A percentile compares a stretch with the other conserved stretches of the same genome.
Conservation (phyloP, 2,329 filamentous ascomycete species). For the Alternaria angustiovoidea region DNA sequence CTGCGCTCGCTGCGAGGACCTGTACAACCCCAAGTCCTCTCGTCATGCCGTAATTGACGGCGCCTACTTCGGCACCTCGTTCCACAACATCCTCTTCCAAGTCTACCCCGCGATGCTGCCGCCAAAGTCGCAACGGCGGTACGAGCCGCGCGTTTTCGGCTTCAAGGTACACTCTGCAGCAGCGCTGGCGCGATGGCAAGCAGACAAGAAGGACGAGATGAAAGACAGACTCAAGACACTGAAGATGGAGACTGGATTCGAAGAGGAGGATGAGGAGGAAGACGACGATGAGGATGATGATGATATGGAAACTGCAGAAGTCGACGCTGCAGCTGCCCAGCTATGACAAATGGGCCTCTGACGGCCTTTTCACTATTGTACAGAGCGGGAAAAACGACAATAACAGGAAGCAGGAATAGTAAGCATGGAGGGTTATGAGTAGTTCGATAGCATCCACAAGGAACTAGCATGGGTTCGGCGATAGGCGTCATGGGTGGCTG, state of each 20-base stretch:
- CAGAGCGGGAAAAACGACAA: background rate
- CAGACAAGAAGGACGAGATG: slow-evolving; percentile 81
- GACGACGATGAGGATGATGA: slow-evolving; percentile 66
- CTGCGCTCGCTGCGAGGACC: slow-evolving; percentile 95
- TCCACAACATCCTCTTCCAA: slow-evolving; percentile 99
- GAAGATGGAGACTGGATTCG: slow-evolving; percentile 79
- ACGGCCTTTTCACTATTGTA: slow-evolving; percentile 12
- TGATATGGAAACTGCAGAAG: slow-evolving; percentile 47
- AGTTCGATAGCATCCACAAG: slow-evolving; percentile 9
- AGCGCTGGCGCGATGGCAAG: slow-evolving; percentile 90
- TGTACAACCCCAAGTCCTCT: slow-evolving; percentile 98
- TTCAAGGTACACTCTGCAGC: slow-evolving; percentile 95
- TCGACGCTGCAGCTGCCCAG: slow-evolving; percentile 36
- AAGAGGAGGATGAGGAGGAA: slow-evolving; percentile 69
- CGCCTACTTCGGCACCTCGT: slow-evolving; percentile 96
- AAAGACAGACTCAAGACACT: slow-evolving; percentile 74
- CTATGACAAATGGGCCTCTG: slow-evolving; percentile 25
- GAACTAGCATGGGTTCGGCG: slow-evolving; percentile 30
- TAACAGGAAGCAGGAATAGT: background rate
- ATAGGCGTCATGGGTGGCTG: slow-evolving; percentile 31
- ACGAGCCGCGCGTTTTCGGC: slow-evolving; percentile 89
- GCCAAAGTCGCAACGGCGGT: slow-evolving; percentile 82
- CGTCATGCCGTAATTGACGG: slow-evolving; percentile 95
- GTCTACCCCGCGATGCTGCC: slow-evolving; percentile 93
- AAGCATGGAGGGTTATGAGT: slow-evolving; percentile 9